Percentiles rank a stretch among this genome's conserved stretches.
phyloP scores from a whole-genome alignment of 345 rosid genomes.

The Euphorbia peplus region DNA sequence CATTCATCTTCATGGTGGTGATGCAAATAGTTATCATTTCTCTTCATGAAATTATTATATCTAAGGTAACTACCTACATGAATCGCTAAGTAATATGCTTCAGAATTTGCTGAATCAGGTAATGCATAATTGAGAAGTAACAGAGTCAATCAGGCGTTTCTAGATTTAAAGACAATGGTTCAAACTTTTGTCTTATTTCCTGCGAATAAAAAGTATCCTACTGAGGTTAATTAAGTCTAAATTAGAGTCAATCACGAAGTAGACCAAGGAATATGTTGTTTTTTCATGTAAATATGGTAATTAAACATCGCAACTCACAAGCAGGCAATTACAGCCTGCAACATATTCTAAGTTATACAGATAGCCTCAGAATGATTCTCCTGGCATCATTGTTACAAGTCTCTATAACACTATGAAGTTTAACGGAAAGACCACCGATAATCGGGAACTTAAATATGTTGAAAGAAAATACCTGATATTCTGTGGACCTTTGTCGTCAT shows the following conservation, averaged over 20 bases:
- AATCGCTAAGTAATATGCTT: background rate
- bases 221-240: background rate
- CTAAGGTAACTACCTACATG: constrained; percentile 10
- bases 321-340: background rate
- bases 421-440: background rate
- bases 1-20: constrained; percentile 18
- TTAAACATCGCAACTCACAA: background rate
- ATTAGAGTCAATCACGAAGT: background rate
- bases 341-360: background rate
- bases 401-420: background rate
- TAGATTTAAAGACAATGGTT: no score
- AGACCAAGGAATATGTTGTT: background rate
- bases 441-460: background rate
- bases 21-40: constrained; percentile 6
- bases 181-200: background rate
- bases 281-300: background rate
- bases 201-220: background rate
- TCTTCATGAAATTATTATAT: background rate
- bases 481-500: constrained; percentile 93
- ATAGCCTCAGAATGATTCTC: background rate
- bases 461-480: constrained; percentile 63
- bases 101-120: background rate
- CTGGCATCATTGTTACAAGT: background rate
- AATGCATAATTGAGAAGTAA: background rate
- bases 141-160: background rate